These are phyloP conservation scores for Trichoderma parareesei DNA, from an alignment of 495 filamentous ascomycete genomes.

Conservation along the genomic window DNA sequence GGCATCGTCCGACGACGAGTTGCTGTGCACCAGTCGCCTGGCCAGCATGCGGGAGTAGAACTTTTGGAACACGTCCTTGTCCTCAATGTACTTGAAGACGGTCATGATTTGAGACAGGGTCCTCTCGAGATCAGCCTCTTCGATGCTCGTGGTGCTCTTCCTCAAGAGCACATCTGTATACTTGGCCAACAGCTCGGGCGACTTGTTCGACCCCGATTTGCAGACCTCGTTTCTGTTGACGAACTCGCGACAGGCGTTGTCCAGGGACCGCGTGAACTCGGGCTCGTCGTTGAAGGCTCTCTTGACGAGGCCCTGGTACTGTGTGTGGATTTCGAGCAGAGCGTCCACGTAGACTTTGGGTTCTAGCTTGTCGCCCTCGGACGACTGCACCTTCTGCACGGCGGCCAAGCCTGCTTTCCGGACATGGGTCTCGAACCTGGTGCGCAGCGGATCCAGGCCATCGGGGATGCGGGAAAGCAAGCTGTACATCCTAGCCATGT, in stretches of 20 bases:
- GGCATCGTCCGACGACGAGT: slow-evolving; percentile 90
- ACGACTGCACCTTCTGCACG: slow-evolving; percentile 75
- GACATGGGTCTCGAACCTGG: slow-evolving; percentile 87
- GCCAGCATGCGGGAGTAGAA: slow-evolving; percentile 97
- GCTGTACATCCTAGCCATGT: slow-evolving; percentile 93
- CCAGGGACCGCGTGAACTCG: slow-evolving; percentile 91
- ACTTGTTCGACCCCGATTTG: slow-evolving; percentile 83
- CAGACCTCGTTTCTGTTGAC: slow-evolving; percentile 96
- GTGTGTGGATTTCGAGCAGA: slow-evolving; percentile 83
- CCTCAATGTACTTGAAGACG: slow-evolving; percentile 99
- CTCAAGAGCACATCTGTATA: slow-evolving; percentile 92
- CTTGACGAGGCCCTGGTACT: slow-evolving; percentile 86
- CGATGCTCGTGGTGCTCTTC: slow-evolving; percentile 82
- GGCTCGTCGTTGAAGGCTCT: slow-evolving; percentile 90
- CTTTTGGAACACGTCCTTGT: slow-evolving; percentile 99
- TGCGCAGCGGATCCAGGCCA: slow-evolving; percentile 81
- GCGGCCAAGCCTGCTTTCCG: slow-evolving; percentile 78
- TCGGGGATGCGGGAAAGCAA: slow-evolving; percentile 86
- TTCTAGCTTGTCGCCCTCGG: slow-evolving; percentile 83
- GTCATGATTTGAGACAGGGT: slow-evolving; percentile 96
- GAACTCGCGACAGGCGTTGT: slow-evolving; percentile 96
- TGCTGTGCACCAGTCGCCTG: slow-evolving; percentile 87
- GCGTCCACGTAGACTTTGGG: slow-evolving; percentile 96
- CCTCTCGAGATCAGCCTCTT: slow-evolving; percentile 88
- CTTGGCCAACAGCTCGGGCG: slow-evolving; percentile 88